Conservation (phyloP, 1,139 yeast genomes). For the Taiozyma sp. region DNA sequence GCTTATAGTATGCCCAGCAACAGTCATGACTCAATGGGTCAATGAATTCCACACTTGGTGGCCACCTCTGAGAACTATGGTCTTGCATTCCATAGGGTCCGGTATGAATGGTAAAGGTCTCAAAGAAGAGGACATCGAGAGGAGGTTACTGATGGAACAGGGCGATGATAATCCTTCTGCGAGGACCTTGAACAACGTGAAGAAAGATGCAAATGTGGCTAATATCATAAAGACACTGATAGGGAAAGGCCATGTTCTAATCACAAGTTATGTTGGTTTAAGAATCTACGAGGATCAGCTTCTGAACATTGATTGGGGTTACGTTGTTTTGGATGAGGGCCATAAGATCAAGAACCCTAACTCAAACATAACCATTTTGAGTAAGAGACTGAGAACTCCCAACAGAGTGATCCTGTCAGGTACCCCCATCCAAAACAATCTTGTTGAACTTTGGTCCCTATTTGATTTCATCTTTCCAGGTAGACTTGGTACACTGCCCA, state of each 20-base stretch:
- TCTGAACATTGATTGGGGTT: slow-evolving; percentile 78
- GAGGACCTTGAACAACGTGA: slow-evolving; percentile 23
- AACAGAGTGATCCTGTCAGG: slow-evolving; percentile 88
- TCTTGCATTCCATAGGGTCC: slow-evolving; percentile 86
- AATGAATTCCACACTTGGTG: slow-evolving; percentile 96
- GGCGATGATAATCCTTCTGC: slow-evolving; percentile 36
- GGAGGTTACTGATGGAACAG: slow-evolving; percentile 40
- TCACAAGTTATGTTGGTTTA: slow-evolving; percentile 90
- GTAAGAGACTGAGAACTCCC: slow-evolving; percentile 77
- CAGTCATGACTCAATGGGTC: slow-evolving; percentile 95
- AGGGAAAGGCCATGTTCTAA: slow-evolving; percentile 67
- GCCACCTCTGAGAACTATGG: slow-evolving; percentile 88
- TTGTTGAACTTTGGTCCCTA: slow-evolving; percentile 87
- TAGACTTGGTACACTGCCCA: slow-evolving; percentile 87
- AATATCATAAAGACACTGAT: slow-evolving; percentile 29
- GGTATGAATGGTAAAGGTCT: slow-evolving; percentile 55
- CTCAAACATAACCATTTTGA: slow-evolving; percentile 76
- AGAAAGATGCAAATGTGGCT: slow-evolving; percentile 23
- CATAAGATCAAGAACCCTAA: slow-evolving; percentile 96
- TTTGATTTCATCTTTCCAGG: slow-evolving; percentile 97
- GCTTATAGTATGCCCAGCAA: slow-evolving; percentile 90
- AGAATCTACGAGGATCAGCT: slow-evolving; percentile 68
- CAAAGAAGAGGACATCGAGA: slow-evolving; percentile 46
- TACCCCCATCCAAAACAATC: slow-evolving; percentile 92
- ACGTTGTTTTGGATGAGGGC: slow-evolving; percentile 90